Evolutionary conservation across 306 rosid species (phyloP), one percentile per base, ranked within the genome.

Genomic region (Hippophae rhamnoides): DNA sequence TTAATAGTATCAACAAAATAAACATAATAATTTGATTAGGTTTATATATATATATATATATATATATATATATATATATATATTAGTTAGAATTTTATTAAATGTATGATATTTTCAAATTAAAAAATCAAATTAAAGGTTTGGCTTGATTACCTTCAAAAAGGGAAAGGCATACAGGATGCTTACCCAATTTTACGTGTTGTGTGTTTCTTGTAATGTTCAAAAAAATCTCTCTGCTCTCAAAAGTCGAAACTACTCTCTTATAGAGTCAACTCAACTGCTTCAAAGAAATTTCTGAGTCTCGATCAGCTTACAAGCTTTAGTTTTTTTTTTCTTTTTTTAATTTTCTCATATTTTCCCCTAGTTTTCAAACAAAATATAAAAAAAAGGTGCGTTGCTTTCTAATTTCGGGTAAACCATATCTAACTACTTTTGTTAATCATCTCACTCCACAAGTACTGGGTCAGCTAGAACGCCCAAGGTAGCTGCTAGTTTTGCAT

Each of bases 361-460:
- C 49, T 55, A 47, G 1, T 58, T 69, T 67, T 68, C 59, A 14
- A 52, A 14, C 44, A 18, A 43, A 67, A 63, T 69, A 74, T 7
- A 8, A 9, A 1, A 9, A 1, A 69, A 63, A 72, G 63, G 23
- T 18, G 23, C 1, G 23, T 18, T 54, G 25, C 65, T 72, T 86
- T 83, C 82, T 70, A 68, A 31, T 40, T 70, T 64, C 27, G 67
- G 88, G 61, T 86, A 54, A 73, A 81, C 95, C 70, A 13, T 74
- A 56, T 55, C 75, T 73, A 83, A 76, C 95, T 58, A 79, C 62
- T 59, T 10, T 42, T 61, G 41, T 41, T 56, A 31, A 56, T 13
- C 45, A 72, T 51, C 58, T 26, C 69, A 50, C 76, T 54, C 58
- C 56, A 48, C 13, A 26, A 23, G 14, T 12, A 11, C 59, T 60